Evolutionary conservation across 805 yeast genomes (phyloP).

Genomic region (Kazachstania africana): DNA sequence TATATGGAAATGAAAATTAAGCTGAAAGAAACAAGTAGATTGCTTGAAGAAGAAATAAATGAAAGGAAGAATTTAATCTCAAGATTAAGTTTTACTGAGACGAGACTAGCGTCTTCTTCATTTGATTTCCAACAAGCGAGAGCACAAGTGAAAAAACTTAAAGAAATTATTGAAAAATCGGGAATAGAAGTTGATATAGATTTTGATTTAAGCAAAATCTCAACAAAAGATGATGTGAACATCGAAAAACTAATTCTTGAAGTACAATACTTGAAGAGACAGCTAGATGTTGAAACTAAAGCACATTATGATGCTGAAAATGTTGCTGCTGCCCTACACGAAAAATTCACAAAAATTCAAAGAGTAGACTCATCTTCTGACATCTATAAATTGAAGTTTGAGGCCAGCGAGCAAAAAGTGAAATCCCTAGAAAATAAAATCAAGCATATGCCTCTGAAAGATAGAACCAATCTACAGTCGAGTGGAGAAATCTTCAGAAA

Average conservation of each 20-base stretch:
- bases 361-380: slow-evolving; percentile 22
- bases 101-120: slow-evolving; percentile 53
- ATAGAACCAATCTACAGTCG: slow-evolving; percentile 18
- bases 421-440: slow-evolving; percentile 30
- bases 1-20: slow-evolving; percentile 38
- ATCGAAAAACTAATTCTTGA: slow-evolving; percentile 30
- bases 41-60: slow-evolving; percentile 34
- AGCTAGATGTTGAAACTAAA: slow-evolving; percentile 39
- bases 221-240: slow-evolving; percentile 18
- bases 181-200: slow-evolving; percentile 20
- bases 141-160: slow-evolving; percentile 31
- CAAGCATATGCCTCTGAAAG: slow-evolving; percentile 15
- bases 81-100: slow-evolving; percentile 48
- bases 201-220: slow-evolving; percentile 9
- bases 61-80: slow-evolving; percentile 37
- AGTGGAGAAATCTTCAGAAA: slow-evolving; percentile 20
- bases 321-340: slow-evolving; percentile 23
- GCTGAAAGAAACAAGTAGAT: slow-evolving; percentile 40
- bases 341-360: slow-evolving; percentile 15
- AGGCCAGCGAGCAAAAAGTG: slow-evolving; percentile 34
- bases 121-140: slow-evolving; percentile 42
- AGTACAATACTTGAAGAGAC: slow-evolving; percentile 35
- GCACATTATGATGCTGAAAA: slow-evolving; percentile 41
- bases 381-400: slow-evolving; percentile 35
- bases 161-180: slow-evolving; percentile 16